Evolutionary conservation across 148 eudicot species (phyloP).

Genomic region (Selenicereus undatus): DNA sequence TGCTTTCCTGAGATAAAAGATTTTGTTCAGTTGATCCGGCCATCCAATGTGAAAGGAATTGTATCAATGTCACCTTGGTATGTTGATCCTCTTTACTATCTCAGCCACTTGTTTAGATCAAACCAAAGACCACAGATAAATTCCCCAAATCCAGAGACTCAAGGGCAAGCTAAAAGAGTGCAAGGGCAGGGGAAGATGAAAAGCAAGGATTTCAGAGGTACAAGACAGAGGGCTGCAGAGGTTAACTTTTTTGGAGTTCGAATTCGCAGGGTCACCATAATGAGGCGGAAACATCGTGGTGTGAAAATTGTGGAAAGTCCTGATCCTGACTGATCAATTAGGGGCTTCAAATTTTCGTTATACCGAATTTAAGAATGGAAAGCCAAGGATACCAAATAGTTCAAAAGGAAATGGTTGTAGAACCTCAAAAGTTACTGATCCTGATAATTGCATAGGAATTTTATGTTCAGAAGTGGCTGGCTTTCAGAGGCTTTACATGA

Average conservation of each 20-base stretch:
- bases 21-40: slow-evolving; percentile 49
- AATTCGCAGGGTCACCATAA: slow-evolving; percentile 36
- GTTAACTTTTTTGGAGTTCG: slow-evolving; percentile 31
- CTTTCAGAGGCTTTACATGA: background rate
- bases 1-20: slow-evolving; percentile 65
- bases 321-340: slow-evolving; percentile 15
- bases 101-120: slow-evolving; percentile 43
- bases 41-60: slow-evolving; percentile 58
- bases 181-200: slow-evolving; percentile 28
- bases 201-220: slow-evolving; percentile 16
- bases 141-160: slow-evolving; percentile 21
- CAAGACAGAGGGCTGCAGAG: slow-evolving; percentile 26
- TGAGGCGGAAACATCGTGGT: slow-evolving; percentile 51
- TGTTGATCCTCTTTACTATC: slow-evolving; percentile 54
- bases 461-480: background rate
- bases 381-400: background rate
- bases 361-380: background rate
- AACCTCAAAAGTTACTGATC: background rate
- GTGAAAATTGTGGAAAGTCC: slow-evolving; percentile 45
- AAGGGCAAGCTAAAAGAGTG: slow-evolving; percentile 20
- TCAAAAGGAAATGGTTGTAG: background rate
- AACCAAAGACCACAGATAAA: slow-evolving; percentile 24
- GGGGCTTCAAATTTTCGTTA: slow-evolving; percentile 7
- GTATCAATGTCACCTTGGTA: slow-evolving; percentile 59
- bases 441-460: background rate